Evolutionary conservation across 805 yeast species (phyloP).

Genomic region (Ogataea dorogensis): DNA sequence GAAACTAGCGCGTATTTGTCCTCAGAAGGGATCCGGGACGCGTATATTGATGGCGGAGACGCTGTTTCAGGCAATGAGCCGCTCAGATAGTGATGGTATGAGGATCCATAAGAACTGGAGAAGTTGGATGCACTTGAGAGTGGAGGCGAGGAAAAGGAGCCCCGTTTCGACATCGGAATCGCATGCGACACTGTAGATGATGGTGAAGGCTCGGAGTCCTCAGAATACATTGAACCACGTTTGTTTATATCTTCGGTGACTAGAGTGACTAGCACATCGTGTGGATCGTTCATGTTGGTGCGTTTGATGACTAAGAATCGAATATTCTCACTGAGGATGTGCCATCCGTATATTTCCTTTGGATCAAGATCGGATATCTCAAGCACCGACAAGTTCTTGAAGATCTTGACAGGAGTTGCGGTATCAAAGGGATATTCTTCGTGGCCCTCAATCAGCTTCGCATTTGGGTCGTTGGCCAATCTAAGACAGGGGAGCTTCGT

Average conservation of each 20-base stretch:
- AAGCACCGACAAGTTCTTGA: constrained; percentile 60
- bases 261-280: constrained; percentile 50
- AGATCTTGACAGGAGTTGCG: constrained; percentile 59
- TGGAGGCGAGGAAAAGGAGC: constrained; percentile 23
- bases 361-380: constrained; percentile 62
- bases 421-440: constrained; percentile 74
- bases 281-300: constrained; percentile 48
- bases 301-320: constrained; percentile 54
- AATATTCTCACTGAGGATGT: constrained; percentile 50
- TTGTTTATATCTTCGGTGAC: constrained; percentile 48
- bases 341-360: constrained; percentile 67
- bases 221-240: constrained; percentile 28
- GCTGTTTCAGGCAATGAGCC: constrained; percentile 28
- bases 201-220: constrained; percentile 20
- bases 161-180: constrained; percentile 21
- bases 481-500: constrained; percentile 64
- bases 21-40: constrained; percentile 16
- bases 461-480: constrained; percentile 57
- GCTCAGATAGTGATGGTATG: constrained; percentile 26
- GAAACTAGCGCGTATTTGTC: constrained; percentile 18
- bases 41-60: constrained; percentile 21
- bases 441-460: constrained; percentile 56
- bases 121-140: constrained; percentile 9
- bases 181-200: constrained; percentile 20
- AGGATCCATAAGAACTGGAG: constrained; percentile 22